Evolutionary conservation across 768 basidiomycete genomes (phyloP).

Genomic region (Mrakia gelida): DNA sequence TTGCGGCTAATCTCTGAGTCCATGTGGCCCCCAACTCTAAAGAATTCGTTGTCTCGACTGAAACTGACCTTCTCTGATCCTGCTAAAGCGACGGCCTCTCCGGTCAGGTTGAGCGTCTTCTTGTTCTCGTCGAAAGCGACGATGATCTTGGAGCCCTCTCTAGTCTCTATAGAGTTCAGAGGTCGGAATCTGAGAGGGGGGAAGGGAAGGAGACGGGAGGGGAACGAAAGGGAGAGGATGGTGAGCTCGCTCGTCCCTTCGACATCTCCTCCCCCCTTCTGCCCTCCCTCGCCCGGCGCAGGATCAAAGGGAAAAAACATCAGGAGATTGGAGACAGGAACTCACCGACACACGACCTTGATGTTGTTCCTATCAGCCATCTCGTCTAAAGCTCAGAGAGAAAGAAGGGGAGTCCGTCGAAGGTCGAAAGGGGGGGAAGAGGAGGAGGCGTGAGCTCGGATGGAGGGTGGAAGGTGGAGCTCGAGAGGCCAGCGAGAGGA

Average conservation of each 20-base stretch:
- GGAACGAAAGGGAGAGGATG: slow-evolving; percentile 20
- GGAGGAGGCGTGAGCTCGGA: not conserved
- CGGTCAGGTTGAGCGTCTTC: slow-evolving; percentile 65
- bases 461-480: not conserved
- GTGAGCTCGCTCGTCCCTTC: slow-evolving; percentile 19
- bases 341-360: slow-evolving; percentile 95
- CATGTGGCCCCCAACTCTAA: no score
- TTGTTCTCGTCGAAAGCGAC: slow-evolving; percentile 82
- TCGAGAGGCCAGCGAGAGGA: not conserved
- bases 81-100: slow-evolving; percentile 22
- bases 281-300: not conserved
- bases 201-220: not conserved
- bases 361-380: slow-evolving; percentile 24
- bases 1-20: no score
- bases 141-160: slow-evolving; percentile 82
- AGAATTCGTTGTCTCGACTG: no score
- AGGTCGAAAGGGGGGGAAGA: not conserved
- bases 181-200: slow-evolving; percentile 76
- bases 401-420: not conserved
- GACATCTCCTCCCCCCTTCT: not conserved
- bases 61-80: slow-evolving; percentile 50
- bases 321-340: slow-evolving; percentile 23
- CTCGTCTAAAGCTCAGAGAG: not conserved
- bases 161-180: slow-evolving; percentile 80
- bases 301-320: no score